Percentiles rank a stretch among this genome's conserved stretches.
Conservation (phyloP, 805 yeast genomes). For the Starmera dryadoides region DNA sequence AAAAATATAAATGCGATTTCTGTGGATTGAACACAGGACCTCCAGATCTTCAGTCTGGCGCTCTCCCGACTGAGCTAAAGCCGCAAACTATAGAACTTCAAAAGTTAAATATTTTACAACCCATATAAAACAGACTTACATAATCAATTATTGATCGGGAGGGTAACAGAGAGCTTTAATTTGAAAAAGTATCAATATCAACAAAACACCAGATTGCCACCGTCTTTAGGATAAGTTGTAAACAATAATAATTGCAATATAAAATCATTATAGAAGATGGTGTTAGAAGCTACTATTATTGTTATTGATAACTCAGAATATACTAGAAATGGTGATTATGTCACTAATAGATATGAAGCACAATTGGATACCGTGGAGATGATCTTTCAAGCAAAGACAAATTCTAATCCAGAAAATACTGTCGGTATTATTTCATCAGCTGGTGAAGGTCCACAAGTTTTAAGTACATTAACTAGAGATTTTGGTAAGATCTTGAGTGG, state of each 20-base stretch:
- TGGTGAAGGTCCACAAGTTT: conserved; percentile 80
- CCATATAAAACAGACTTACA: no score
- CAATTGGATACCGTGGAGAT: conserved; percentile 85
- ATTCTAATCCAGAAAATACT: conserved; percentile 87
- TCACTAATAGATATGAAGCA: conserved; percentile 84
- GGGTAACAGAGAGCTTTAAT: no score
- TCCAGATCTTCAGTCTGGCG: conserved; percentile 37
- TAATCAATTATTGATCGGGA: no score
- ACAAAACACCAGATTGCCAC: no score
- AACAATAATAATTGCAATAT: neutral
- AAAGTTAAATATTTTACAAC: no score
- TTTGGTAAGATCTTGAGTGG: conserved; percentile 83
- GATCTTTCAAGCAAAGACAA: conserved; percentile 79
- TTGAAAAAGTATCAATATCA: no score
- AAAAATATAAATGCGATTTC: conserved; percentile 42
- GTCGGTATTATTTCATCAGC: conserved; percentile 89
- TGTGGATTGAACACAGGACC: conserved; percentile 76
- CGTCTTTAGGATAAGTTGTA: neutral
- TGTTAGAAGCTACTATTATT: conserved; percentile 91
- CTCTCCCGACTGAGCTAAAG: conserved; percentile 7
- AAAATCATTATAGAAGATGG: conserved; percentile 49
- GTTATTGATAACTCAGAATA: conserved; percentile 94
- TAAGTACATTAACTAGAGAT: conserved; percentile 81
- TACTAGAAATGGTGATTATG: conserved; percentile 92
- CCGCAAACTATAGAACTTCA: neutral